Evolutionary conservation across 2,329 filamentous ascomycete genomes (phyloP).

Genomic region (Fusarium dlaminii): DNA sequence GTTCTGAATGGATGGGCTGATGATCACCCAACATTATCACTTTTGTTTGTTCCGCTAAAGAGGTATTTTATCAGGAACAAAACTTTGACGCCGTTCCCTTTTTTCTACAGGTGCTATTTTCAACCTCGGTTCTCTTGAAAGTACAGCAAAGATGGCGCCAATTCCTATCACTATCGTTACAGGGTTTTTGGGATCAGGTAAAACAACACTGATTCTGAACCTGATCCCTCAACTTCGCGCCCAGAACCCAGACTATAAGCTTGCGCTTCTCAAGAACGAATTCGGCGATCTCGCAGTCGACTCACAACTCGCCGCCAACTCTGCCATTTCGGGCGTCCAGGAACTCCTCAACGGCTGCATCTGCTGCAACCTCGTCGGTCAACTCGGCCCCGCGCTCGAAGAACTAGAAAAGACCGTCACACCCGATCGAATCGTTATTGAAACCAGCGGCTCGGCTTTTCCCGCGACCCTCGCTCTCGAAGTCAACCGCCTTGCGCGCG

Average conservation of each 20-base stretch:
- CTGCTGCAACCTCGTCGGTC: slow-evolving; percentile 97
- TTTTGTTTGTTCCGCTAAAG: slow-evolving; percentile 17
- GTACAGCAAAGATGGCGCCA: slow-evolving; percentile 62
- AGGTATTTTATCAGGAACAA: slow-evolving; percentile 35
- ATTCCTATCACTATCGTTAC: slow-evolving; percentile 96
- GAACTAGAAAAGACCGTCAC: slow-evolving; percentile 68
- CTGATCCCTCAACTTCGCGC: slow-evolving; percentile 88
- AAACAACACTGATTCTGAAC: slow-evolving; percentile 95
- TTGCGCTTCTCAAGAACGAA: slow-evolving; percentile 97
- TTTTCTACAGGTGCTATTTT: neutral
- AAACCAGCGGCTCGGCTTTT: slow-evolving; percentile 89
- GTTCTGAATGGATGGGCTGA: slow-evolving; percentile 36
- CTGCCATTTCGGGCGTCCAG: slow-evolving; percentile 86
- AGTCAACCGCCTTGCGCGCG: slow-evolving; percentile 80
- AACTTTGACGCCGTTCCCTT: neutral
- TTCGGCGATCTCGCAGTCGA: slow-evolving; percentile 96
- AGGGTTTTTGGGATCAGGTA: slow-evolving; percentile 94
- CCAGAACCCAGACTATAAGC: slow-evolving; percentile 78
- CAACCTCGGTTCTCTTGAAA: neutral
- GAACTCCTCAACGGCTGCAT: slow-evolving; percentile 98
- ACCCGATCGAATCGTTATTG: slow-evolving; percentile 91
- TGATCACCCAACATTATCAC: slow-evolving; percentile 12
- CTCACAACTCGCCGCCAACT: slow-evolving; percentile 85
- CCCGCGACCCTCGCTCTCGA: slow-evolving; percentile 92
- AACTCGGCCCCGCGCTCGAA: slow-evolving; percentile 81